Evolutionary conservation across 768 basidiomycete genomes (phyloP).

Genomic region (Termitomyces sp.): DNA sequence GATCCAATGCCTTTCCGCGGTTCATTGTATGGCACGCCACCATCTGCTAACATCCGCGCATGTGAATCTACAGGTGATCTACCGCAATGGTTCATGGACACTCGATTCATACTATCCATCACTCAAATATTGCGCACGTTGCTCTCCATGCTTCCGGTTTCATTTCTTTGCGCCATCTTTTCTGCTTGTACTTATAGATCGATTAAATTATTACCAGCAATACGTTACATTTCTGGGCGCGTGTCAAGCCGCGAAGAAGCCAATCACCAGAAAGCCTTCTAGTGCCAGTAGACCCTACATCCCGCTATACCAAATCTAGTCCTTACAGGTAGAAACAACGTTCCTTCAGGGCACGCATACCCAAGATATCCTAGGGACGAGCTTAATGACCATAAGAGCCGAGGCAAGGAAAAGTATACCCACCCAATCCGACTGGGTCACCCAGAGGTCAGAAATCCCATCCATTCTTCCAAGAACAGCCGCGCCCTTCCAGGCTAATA

Average conservation of each 20-base stretch:
- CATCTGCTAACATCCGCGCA: constrained; percentile 11
- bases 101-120: constrained; percentile 5
- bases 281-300: constrained; percentile 5
- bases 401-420: constrained; percentile 16
- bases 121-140: neutral
- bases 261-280: constrained; percentile 5
- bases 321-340: constrained; percentile 69
- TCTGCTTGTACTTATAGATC: constrained; percentile 6
- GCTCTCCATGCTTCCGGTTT: neutral
- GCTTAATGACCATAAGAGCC: constrained; percentile 1
- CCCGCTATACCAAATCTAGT: neutral
- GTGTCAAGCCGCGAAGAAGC: constrained; percentile 3
- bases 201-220: constrained; percentile 4
- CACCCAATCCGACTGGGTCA: constrained; percentile 85
- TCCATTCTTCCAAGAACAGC: constrained; percentile 92
- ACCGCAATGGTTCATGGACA: neutral
- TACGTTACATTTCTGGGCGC: constrained; percentile 1
- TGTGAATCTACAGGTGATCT: constrained; percentile 5
- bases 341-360: constrained; percentile 78
- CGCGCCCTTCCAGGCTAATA: constrained; percentile 94
- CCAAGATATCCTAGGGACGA: constrained; percentile 56
- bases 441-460: constrained; percentile 83
- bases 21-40: constrained; percentile 13
- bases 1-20: constrained; percentile 12
- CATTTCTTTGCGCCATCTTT: neutral